These are phyloP conservation scores for Dryas drummondii DNA, from an alignment of 306 rosid species.

Conservation along the genomic window DNA sequence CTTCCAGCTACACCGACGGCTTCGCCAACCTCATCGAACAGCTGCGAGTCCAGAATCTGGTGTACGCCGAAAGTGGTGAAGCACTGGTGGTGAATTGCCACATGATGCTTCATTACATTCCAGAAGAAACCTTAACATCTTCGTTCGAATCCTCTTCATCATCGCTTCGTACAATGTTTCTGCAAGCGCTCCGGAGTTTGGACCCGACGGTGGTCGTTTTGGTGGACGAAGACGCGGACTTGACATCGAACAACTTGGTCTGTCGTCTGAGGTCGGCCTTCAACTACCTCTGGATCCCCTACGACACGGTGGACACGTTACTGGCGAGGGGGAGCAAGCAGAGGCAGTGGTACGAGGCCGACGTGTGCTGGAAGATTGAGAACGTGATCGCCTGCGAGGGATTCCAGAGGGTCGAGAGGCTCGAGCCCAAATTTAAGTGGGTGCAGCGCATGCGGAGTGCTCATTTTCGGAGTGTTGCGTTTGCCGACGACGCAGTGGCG, in stretches of 20 bases:
- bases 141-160: background rate
- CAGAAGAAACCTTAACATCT: constrained; percentile 52
- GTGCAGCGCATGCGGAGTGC: constrained; percentile 68
- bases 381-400: constrained; percentile 86
- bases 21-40: constrained; percentile 64
- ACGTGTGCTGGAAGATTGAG: constrained; percentile 83
- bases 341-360: constrained; percentile 88
- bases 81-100: constrained; percentile 83
- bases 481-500: constrained; percentile 61
- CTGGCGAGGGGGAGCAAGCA: constrained; percentile 68
- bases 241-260: constrained; percentile 61
- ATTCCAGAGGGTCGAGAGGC: constrained; percentile 66
- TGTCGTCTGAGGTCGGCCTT: constrained; percentile 71
- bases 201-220: constrained; percentile 69
- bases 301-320: constrained; percentile 80
- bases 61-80: constrained; percentile 42
- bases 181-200: constrained; percentile 54
- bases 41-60: constrained; percentile 57
- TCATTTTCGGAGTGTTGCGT: constrained; percentile 45
- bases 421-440: constrained; percentile 63
- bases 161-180: constrained; percentile 58
- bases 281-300: constrained; percentile 91
- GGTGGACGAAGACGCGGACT: constrained; percentile 85
- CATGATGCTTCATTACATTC: constrained; percentile 88
- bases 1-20: constrained; percentile 61